Percentiles rank a stretch among this genome's conserved stretches.
Evolutionary conservation across 140 eudicot genomes (phyloP).

Genomic region (Erigeron philadelphicus): DNA sequence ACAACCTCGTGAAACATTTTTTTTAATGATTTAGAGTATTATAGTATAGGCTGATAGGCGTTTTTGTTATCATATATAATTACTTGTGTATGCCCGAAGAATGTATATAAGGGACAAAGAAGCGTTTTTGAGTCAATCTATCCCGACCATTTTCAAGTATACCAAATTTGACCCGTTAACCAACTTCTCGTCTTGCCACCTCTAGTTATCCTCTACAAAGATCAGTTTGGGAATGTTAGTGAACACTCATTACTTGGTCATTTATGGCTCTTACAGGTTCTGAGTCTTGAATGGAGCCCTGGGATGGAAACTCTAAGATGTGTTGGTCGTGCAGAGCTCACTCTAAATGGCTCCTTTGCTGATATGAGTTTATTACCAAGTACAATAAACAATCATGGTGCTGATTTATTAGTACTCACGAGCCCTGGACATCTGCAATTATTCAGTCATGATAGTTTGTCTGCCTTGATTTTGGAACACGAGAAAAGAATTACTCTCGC

Average conservation of each 20-base stretch:
- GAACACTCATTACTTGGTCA: conserved; percentile 1
- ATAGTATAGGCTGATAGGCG: too few relatives aligned
- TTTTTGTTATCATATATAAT: too few relatives aligned
- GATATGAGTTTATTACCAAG: conserved; percentile 64
- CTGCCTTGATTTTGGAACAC: conserved; percentile 41
- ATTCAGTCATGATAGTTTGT: conserved; percentile 41
- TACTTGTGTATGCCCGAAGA: too few relatives aligned
- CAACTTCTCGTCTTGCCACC: conserved; percentile 1
- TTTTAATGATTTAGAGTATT: too few relatives aligned
- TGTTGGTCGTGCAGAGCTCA: conserved; percentile 63
- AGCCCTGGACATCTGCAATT: conserved; percentile 66
- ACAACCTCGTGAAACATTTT: too few relatives aligned
- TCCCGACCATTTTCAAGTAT: not conserved
- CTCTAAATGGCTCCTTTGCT: conserved; percentile 71
- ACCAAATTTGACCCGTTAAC: not conserved
- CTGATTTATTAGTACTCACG: conserved; percentile 65
- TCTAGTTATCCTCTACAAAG: not conserved
- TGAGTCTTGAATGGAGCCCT: conserved; percentile 79
- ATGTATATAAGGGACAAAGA: too few relatives aligned
- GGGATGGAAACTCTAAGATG: conserved; percentile 71
- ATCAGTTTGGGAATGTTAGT: not conserved
- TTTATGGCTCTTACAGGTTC: conserved; percentile 50
- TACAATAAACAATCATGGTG: conserved; percentile 36
- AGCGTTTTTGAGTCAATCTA: not conserved
- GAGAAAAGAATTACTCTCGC: conserved; percentile 43